Evolutionary conservation across 192 early-diverging fungal genomes (phyloP).

Genomic region (Umbelopsis sp.): DNA sequence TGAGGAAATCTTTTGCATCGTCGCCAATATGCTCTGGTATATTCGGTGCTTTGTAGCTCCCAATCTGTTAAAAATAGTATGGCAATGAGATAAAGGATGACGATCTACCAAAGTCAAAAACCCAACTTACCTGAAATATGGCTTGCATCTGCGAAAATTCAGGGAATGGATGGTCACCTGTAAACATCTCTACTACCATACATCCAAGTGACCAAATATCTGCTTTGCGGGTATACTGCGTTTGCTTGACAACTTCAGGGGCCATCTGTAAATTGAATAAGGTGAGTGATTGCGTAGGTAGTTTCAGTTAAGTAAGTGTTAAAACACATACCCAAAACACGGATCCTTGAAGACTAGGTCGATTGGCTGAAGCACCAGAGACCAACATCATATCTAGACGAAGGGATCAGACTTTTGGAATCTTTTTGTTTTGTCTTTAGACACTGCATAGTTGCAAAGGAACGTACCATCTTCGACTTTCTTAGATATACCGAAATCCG

Average conservation of each 20-base stretch:
- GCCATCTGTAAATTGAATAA: slow-evolving; percentile 72
- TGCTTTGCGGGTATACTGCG: slow-evolving; percentile 88
- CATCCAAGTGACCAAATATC: slow-evolving; percentile 96
- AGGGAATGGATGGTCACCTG: slow-evolving; percentile 89
- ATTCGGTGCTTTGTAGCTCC: slow-evolving; percentile 78
- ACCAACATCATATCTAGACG: slow-evolving; percentile 47
- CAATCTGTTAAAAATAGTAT: slow-evolving; percentile 62
- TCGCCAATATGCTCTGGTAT: slow-evolving; percentile 73
- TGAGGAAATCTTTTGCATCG: slow-evolving; percentile 76
- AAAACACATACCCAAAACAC: slow-evolving; percentile 69
- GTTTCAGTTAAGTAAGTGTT: neutral
- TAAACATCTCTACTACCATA: slow-evolving; percentile 98
- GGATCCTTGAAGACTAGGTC: slow-evolving; percentile 90
- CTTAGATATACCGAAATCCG: slow-evolving; percentile 99
- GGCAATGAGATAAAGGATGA: neutral
- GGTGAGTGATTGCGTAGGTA: neutral
- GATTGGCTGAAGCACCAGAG: slow-evolving; percentile 44
- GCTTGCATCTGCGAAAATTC: slow-evolving; percentile 81
- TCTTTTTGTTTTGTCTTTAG: neutral
- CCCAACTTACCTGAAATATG: slow-evolving; percentile 67
- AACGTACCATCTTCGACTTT: slow-evolving; percentile 76
- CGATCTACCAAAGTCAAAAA: slow-evolving; percentile 30
- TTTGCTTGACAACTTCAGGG: slow-evolving; percentile 96
- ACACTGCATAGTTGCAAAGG: neutral
- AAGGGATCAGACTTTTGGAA: neutral